Evolutionary conservation across 192 early-diverging fungal genomes (phyloP), one percentile per base, ranked within the genome.

Genomic region (Coemansia sp.): DNA sequence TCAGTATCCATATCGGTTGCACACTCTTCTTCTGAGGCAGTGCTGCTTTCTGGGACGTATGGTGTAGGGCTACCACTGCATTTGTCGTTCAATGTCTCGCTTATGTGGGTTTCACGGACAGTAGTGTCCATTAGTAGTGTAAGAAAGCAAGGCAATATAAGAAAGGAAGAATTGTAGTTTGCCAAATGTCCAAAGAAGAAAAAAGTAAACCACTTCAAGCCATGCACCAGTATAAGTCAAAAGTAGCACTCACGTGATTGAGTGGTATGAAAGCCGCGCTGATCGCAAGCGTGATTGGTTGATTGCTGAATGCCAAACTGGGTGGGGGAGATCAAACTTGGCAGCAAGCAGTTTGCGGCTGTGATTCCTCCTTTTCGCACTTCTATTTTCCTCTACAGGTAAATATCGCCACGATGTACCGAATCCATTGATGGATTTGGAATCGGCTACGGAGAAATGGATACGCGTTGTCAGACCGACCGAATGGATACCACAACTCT

Each of bases 301-400:
- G 84, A 86, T 38, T 63, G 61, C 34, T 67, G 67, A 36, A 81
- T 59, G 69, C 67, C 68, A 80, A 82, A 62, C 31, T 31, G 5
- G 31, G 31, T 31, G 31, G 31, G 31, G 31, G 31, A 31, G 31
- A 31, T 31, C 31, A 31, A 31, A 31, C 31, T 31, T 31, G 31
- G 31, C 31, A 79, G 74, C 49, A 77, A 64, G 66, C 71, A 74
- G 71, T 61, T 74, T 55, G 71, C 71, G 37, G 71, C 64, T 58
- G 31, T 31, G 31, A 74, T 12, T 31, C 31, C 31, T 31, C 31
- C 31, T 31, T 31, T 31, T 31, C 31, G 31, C 31, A 6, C 31
- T 31, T 31, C 31, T 31, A 31, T 31, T 49, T 49, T 49, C n/a
- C 48, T 49, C n/a, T 49, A 49, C 17, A 49, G 48, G 48, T 49